Base-by-base conservation (phyloP, 1,139 yeast genomes). In the Hyphopichia wangnamkhiaoensis region DNA sequence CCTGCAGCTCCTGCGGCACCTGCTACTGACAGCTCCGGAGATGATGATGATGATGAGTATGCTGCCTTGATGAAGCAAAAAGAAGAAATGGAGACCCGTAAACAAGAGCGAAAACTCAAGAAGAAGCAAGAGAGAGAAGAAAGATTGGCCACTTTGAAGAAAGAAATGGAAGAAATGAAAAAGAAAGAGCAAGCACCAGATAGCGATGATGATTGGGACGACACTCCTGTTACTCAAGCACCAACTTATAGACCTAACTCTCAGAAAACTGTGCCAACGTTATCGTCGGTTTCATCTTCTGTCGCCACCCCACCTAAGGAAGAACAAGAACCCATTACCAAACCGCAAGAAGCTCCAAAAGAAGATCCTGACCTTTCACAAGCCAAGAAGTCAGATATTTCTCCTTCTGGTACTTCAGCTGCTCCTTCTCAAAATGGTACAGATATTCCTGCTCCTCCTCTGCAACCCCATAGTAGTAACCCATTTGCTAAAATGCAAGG, bases 151-250 rank as follows among this genome's bases (percentile, higher is more conserved):
- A 74, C 73, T 41, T 63, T 83, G 43, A 74, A 70, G 52, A 78
- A 73, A 45, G 85, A 87, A 61, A 79, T 82, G 83, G 83, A 79
- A 45, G 81, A 65, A n/a, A 47, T 76, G 49, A 79, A 65, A 47
- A 56, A 54, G 36, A 58, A 57, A 40, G 64, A 59, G 26, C 59
- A 61, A 26, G 65, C 59, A 33, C 66, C 64, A 31, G 66, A 59
- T 39, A 74, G 61, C 42, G 76, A 61, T 43, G 76, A 63, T 32
- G 70, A 62, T 37, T 55, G 55, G n/a, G 63, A 61, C 16, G 61
- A 42, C 17, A 57, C 47, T 23, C 64, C 65, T 4, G 61, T 54
- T 3, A 40, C 59, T 3, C 44, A 52, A 3, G 67, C 57, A 18
- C 65, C 66, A 3, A 59, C 65, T 29, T 64, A 65, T 49, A 61